A percentile compares a stretch with the other conserved stretches of the same genome.
Evolutionary conservation across 2,329 filamentous ascomycete species (phyloP).

Genomic region (Magnaporthales sp.): DNA sequence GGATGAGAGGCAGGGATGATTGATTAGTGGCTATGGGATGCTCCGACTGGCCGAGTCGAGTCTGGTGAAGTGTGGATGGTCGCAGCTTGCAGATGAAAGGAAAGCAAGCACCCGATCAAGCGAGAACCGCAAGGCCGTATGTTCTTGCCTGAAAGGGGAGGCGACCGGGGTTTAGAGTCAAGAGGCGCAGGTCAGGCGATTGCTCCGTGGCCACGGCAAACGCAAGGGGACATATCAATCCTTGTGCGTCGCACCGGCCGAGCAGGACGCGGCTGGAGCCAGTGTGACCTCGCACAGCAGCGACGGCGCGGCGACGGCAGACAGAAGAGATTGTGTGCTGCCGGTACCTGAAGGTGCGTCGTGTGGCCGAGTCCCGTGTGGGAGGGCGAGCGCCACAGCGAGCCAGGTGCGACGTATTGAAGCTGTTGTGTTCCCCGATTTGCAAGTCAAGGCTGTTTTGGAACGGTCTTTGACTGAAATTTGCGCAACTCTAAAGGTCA

Average conservation of each 20-base stretch:
- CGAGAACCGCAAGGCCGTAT: not conserved
- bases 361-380: not conserved
- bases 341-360: not conserved
- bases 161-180: slow-evolving; percentile 1
- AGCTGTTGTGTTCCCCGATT: not conserved
- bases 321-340: not conserved
- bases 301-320: not conserved
- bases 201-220: not conserved
- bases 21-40: not conserved
- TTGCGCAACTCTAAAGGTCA: not conserved
- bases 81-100: not conserved
- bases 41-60: not conserved
- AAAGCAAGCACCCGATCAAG: not conserved
- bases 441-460: not conserved
- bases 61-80: not conserved
- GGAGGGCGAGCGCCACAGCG: not conserved
- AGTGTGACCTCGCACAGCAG: not conserved
- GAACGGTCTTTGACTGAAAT: not conserved
- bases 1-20: not conserved
- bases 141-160: not conserved
- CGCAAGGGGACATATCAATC: not conserved
- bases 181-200: slow-evolving; percentile 2
- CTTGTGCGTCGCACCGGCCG: not conserved
- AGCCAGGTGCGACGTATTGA: not conserved
- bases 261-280: not conserved